These are phyloP conservation scores for Bathelium albidoporum DNA, from an alignment of 495 filamentous ascomycete genomes.

Conservation along the genomic window DNA sequence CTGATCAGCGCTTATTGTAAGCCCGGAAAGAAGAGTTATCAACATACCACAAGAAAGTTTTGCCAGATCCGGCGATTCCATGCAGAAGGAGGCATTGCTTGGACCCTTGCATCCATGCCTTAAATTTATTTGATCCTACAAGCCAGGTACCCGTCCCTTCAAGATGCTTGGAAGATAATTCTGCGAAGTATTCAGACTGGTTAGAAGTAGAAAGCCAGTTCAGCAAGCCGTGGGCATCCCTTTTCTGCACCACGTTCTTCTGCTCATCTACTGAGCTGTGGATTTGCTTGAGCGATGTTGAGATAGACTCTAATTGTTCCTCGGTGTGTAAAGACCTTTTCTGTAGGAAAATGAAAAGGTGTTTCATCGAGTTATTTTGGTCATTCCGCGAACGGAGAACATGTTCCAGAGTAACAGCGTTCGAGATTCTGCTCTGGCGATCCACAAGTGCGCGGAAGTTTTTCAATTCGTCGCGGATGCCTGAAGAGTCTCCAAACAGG, in stretches of 20 bases:
- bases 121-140: constrained; percentile 1
- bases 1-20: neutral
- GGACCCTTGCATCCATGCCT: neutral
- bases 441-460: constrained; percentile 4
- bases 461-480: constrained; percentile 4
- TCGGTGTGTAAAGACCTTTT: neutral
- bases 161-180: neutral
- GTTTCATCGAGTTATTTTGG: neutral
- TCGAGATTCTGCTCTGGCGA: constrained; percentile 8
- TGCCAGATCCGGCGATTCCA: neutral
- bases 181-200: neutral
- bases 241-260: neutral
- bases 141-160: neutral
- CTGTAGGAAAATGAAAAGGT: neutral
- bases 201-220: constrained; percentile 2
- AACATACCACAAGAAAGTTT: constrained; percentile 1
- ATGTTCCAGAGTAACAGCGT: constrained; percentile 10
- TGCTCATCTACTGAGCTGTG: neutral
- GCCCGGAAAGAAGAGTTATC: neutral
- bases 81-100: constrained; percentile 1
- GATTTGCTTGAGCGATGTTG: neutral
- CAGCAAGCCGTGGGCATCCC: neutral
- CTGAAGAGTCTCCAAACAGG: constrained; percentile 4
- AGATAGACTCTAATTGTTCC: neutral
- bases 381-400: constrained; percentile 6